phyloP scores from a whole-genome alignment of 495 filamentous ascomycete species.

The Trichoderma reesei region DNA sequence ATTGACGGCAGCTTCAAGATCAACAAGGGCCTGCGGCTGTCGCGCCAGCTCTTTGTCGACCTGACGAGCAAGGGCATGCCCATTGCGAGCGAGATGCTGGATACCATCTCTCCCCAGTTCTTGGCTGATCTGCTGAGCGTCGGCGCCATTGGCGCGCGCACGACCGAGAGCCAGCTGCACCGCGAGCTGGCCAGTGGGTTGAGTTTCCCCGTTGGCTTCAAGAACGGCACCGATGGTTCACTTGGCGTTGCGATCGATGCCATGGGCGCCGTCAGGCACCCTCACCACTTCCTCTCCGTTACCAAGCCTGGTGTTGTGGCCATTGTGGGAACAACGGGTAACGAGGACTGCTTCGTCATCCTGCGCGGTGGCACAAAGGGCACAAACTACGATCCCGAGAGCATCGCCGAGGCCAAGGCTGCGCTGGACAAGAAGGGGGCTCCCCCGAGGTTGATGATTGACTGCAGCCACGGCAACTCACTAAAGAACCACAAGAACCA shows the following conservation, averaged over 20 bases:
- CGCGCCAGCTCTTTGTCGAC: slow-evolving; percentile 89
- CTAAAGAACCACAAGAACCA: slow-evolving; percentile 96
- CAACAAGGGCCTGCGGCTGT: slow-evolving; percentile 86
- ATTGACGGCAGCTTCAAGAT: slow-evolving; percentile 99
- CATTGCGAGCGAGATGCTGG: slow-evolving; percentile 96
- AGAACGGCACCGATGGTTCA: slow-evolving; percentile 95
- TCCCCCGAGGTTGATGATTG: slow-evolving; percentile 80
- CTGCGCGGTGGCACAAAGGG: slow-evolving; percentile 87
- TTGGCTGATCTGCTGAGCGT: slow-evolving; percentile 87
- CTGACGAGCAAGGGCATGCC: slow-evolving; percentile 93
- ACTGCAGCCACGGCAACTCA: slow-evolving; percentile 96
- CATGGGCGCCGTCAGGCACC: slow-evolving; percentile 84
- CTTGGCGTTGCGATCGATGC: slow-evolving; percentile 90
- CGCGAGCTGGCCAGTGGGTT: slow-evolving; percentile 89
- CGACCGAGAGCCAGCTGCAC: slow-evolving; percentile 92
- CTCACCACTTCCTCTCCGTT: slow-evolving; percentile 96
- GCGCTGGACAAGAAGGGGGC: slow-evolving; percentile 57
- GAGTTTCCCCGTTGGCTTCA: slow-evolving; percentile 97
- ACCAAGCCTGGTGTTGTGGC: slow-evolving; percentile 95
- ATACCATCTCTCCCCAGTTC: slow-evolving; percentile 98
- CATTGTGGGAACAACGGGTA: slow-evolving; percentile 90
- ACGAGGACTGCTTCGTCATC: slow-evolving; percentile 98
- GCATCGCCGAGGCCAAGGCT: slow-evolving; percentile 65
- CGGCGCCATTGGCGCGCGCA: slow-evolving; percentile 89
- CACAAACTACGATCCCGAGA: slow-evolving; percentile 85